Conservation (phyloP, 257 asterid genomes). For the Solanum chiquidenum region DNA sequence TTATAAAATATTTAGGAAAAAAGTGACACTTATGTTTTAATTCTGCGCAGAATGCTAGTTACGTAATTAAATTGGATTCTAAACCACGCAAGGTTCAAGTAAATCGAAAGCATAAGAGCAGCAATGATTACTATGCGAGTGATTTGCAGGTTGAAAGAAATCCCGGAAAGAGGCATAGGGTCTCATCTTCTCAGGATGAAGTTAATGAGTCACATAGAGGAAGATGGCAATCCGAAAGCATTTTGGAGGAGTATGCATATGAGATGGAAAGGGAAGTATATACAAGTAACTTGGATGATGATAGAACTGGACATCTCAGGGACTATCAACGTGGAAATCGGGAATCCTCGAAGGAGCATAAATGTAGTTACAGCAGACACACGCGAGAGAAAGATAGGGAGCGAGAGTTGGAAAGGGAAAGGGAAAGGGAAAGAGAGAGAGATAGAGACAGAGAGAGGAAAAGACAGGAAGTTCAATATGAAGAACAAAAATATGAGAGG, state of each 20-base stretch:
- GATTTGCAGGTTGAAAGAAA: neutral
- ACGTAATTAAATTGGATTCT: constrained; percentile 4
- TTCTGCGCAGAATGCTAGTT: constrained; percentile 17
- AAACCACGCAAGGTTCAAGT: neutral
- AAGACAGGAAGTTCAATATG: constrained; percentile 12
- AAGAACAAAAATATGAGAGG: constrained; percentile 21
- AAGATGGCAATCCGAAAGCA: neutral
- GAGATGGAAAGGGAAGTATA: neutral
- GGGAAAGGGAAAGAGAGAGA: constrained; percentile 18
- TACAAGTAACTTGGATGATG: neutral
- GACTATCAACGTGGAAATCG: neutral
- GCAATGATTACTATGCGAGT: neutral
- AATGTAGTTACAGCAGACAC: neutral
- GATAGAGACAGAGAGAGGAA: constrained; percentile 13
- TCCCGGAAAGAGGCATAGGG: neutral
- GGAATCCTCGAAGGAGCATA: neutral
- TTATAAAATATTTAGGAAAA: neutral
- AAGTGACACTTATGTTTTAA: neutral
- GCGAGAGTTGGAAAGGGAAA: neutral
- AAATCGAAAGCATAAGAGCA: constrained; percentile 11
- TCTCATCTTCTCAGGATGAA: neutral
- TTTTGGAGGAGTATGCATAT: neutral
- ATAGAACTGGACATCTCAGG: neutral
- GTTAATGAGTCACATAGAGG: neutral
- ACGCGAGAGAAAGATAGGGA: neutral